These are phyloP conservation scores for Phyllosticta citriasiana DNA, from an alignment of 2,329 filamentous ascomycete genomes.

Conservation along the genomic window DNA sequence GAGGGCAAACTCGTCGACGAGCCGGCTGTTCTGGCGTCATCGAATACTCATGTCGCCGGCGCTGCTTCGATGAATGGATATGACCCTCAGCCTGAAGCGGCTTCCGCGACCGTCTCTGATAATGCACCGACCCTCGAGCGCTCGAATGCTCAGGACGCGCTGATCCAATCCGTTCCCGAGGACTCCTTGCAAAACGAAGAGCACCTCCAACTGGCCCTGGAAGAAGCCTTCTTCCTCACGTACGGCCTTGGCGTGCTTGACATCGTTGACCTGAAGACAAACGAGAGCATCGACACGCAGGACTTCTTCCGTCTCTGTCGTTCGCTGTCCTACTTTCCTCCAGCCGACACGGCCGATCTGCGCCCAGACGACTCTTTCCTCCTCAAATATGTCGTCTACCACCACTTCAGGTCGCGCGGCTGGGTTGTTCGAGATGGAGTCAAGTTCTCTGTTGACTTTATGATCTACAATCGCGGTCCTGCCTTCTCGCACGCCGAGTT, in stretches of 20 bases:
- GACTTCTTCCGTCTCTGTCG: constrained; percentile 47
- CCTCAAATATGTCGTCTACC: constrained; percentile 79
- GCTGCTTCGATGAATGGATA: background rate
- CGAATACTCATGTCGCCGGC: background rate
- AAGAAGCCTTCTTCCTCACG: constrained; percentile 84
- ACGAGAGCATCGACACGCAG: constrained; percentile 47
- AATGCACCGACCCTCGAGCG: background rate
- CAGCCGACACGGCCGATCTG: constrained; percentile 36
- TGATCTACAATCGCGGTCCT: constrained; percentile 88
- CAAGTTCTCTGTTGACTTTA: constrained; percentile 89
- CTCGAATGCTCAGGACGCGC: background rate
- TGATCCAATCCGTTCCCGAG: background rate
- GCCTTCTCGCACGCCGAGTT: constrained; percentile 96
- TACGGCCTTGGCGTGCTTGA: constrained; percentile 69
- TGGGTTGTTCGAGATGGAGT: constrained; percentile 90
- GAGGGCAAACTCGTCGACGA: constrained; percentile 33
- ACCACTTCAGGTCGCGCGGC: constrained; percentile 89
- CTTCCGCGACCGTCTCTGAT: background rate
- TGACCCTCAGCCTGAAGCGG: background rate
- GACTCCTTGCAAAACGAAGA: constrained; percentile 49
- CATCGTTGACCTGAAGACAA: constrained; percentile 36
- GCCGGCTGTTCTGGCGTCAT: background rate
- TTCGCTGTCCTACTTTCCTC: constrained; percentile 59
- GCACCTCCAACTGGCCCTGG: constrained; percentile 80
- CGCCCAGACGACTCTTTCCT: constrained; percentile 76